Conservation (phyloP, 1,284 basidiomycete genomes). For the Tylopilus sp. region DNA sequence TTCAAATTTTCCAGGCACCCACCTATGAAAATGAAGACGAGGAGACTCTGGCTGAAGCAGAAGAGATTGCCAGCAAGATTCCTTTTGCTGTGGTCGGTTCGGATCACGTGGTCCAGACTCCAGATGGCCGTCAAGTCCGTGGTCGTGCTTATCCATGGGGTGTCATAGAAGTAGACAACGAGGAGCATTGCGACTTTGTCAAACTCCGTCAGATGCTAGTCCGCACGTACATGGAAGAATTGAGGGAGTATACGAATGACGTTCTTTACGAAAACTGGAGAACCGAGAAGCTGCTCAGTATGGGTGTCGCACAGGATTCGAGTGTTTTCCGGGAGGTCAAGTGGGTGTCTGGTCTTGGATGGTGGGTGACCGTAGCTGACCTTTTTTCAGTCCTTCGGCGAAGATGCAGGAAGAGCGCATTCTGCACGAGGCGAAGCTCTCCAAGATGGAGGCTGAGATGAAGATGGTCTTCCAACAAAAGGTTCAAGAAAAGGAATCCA, state of each 20-base stretch:
- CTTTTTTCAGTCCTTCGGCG: constrained; percentile 72
- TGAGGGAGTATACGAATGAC: constrained; percentile 92
- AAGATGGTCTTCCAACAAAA: constrained; percentile 99
- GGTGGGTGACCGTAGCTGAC: constrained; percentile 9
- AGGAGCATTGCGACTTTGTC: constrained; percentile 97
- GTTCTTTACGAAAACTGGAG: constrained; percentile 95
- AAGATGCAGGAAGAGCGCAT: constrained; percentile 94
- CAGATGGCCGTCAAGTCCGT: constrained; percentile 86
- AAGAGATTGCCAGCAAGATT: constrained; percentile 95
- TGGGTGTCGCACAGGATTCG: constrained; percentile 96
- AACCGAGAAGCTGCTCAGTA: constrained; percentile 88
- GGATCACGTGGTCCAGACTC: constrained; percentile 72
- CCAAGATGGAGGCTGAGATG: constrained; percentile 99
- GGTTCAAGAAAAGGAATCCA: constrained; percentile 96
- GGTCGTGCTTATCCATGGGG: constrained; percentile 96
- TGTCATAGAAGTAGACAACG: constrained; percentile 96
- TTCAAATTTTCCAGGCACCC: constrained; percentile 94
- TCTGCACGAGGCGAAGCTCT: constrained; percentile 90
- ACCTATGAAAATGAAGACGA: constrained; percentile 97
- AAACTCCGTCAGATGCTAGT: constrained; percentile 98
- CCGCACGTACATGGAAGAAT: constrained; percentile 96
- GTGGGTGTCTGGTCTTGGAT: constrained; percentile 48
- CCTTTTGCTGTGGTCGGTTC: constrained; percentile 97
- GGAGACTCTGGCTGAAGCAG: constrained; percentile 91
- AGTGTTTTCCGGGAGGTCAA: constrained; percentile 98